Base-by-base conservation (phyloP, 106 monocot genomes). In the Narthecium ossifragum region DNA sequence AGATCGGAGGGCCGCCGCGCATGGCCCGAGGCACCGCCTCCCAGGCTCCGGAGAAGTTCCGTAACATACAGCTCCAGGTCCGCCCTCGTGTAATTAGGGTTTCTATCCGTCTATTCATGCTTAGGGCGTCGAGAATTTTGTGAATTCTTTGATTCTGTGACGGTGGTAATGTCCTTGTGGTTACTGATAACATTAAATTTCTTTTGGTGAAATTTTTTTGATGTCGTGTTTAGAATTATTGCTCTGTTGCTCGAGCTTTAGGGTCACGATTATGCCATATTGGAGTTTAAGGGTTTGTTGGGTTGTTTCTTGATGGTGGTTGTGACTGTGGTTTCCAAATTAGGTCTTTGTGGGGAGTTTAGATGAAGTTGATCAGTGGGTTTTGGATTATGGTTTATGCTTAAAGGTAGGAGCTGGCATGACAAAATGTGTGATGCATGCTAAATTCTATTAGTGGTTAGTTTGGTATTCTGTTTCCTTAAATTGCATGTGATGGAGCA, bases 61-160 rank as follows among this genome's bases (percentile, higher is more conserved):
- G 75, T 10, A 75, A 69, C 51, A 63, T 75, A 27, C 68, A 69
- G 37, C 75, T 75, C 39, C 75, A 75, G 75, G 75, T 75, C 1
- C 18, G 7, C 28, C 7, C 34, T 48, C 48, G 17, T 34, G 15
- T 15, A 57, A 18, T 38, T 6, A 22, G 26, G 7, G 10, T 10
- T 30, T 31, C 14, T 30, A 2, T 30, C 18, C 15, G 17, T 54
- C 15, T 2, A 17, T 54, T 31, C 31, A 13, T 15, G 15, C 2
- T 2, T 17, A 29, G 6, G 31, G 15, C 5, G 9, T 13, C 15
- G 14, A 11, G 3, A 11, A 31, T 54, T 18, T 9, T 15, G 30
- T 10, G 10, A 2, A 30, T 54, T 7, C 3, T 54, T 49, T 49
- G 49, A 49, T 49, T 49, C 8, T n/a, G 49, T n/a, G 8, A 22